Percentiles rank a stretch among this genome's conserved stretches.
Evolutionary conservation across 83 land plant genomes (phyloP).

Genomic region (Picea abies): DNA sequence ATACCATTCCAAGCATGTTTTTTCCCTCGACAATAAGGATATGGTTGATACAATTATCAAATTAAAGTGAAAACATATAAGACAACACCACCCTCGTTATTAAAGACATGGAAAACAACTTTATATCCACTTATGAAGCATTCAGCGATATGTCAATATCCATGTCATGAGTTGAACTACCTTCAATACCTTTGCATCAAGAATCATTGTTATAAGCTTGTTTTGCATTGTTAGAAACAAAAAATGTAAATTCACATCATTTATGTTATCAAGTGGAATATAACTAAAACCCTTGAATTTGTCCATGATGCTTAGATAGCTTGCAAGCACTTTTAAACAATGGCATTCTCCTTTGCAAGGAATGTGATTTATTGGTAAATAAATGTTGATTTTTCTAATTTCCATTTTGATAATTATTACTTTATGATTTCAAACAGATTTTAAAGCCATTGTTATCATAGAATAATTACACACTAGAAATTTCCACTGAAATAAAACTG

Average conservation of each 20-base stretch:
- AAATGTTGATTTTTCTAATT: too few species aligned
- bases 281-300: too few species aligned
- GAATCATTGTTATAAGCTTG: slow-evolving; percentile 94
- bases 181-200: slow-evolving; percentile 82
- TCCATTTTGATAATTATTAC: too few species aligned
- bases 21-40: slow-evolving; percentile 85
- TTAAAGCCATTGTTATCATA: too few species aligned
- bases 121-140: background rate
- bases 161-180: slow-evolving; percentile 99
- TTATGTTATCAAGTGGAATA: background rate
- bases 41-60: slow-evolving; percentile 97
- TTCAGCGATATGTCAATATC: slow-evolving; percentile 11
- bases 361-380: too few species aligned
- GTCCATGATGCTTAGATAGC: too few species aligned
- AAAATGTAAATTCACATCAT: background rate
- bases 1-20: slow-evolving; percentile 59
- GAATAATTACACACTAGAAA: too few species aligned
- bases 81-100: background rate
- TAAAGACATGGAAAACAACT: background rate
- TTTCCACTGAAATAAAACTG: too few species aligned
- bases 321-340: too few species aligned
- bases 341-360: too few species aligned
- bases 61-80: background rate
- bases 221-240: slow-evolving; percentile 53
- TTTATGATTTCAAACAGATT: too few species aligned